Evolutionary conservation across 768 basidiomycete genomes (phyloP).

Genomic region (Pulveroboletus frians): DNA sequence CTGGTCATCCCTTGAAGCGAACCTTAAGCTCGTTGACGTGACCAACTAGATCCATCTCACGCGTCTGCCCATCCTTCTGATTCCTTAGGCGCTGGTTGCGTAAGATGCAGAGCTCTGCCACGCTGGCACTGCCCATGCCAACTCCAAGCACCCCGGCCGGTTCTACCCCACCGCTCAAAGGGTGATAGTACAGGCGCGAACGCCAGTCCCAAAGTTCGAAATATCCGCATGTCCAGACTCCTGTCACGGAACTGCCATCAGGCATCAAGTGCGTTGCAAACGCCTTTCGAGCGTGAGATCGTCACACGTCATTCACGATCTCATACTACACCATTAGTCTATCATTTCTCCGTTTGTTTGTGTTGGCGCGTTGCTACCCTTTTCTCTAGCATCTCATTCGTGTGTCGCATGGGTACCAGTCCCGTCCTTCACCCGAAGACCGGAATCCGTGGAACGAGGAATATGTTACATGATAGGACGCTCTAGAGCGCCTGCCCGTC

Average conservation of each 20-base stretch:
- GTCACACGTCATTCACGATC: not conserved
- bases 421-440: not conserved
- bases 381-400: constrained; percentile 1
- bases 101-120: constrained; percentile 4
- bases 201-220: not conserved
- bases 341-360: not conserved
- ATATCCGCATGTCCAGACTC: not conserved
- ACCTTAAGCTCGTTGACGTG: not conserved
- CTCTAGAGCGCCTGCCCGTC: not conserved
- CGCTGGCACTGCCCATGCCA: constrained; percentile 9
- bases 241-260: constrained; percentile 1
- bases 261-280: constrained; percentile 6
- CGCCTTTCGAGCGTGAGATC: not conserved
- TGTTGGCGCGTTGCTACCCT: constrained; percentile 7
- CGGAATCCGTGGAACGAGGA: not conserved
- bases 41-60: constrained; percentile 1
- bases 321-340: not conserved
- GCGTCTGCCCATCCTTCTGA: not conserved
- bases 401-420: not conserved
- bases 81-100: not conserved
- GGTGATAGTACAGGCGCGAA: not conserved
- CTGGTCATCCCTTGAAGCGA: not conserved
- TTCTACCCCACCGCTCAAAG: constrained; percentile 1
- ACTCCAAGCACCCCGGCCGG: not conserved
- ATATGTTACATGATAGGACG: not conserved